Evolutionary conservation across 106 monocot species (phyloP).

Genomic region (Agapanthus africanus): DNA sequence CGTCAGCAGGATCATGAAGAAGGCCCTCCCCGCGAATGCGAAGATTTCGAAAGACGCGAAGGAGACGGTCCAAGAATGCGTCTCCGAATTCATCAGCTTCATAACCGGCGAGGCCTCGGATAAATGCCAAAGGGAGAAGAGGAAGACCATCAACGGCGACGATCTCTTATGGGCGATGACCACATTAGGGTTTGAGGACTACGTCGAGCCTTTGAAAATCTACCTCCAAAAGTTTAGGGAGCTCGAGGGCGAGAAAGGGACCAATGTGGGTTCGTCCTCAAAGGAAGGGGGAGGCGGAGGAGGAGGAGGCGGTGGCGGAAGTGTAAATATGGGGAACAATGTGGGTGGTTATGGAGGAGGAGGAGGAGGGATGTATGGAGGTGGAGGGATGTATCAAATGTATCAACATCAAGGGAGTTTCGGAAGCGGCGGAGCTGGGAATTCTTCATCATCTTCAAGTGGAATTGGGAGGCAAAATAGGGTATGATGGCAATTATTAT

Average conservation of each 20-base stretch:
- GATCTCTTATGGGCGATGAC: slow-evolving; percentile 72
- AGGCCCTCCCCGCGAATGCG: slow-evolving; percentile 56
- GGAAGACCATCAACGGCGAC: slow-evolving; percentile 68
- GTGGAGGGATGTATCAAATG: slow-evolving; percentile 15
- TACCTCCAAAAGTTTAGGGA: slow-evolving; percentile 34
- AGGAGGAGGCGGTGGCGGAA: background rate
- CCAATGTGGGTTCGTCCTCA: background rate
- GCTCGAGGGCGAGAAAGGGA: slow-evolving; percentile 31
- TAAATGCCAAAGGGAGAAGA: slow-evolving; percentile 67
- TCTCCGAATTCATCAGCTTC: slow-evolving; percentile 79
- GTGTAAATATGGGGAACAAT: slow-evolving; percentile 13
- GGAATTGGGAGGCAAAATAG: background rate
- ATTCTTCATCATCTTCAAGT: slow-evolving; percentile 14
- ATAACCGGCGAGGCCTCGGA: slow-evolving; percentile 70
- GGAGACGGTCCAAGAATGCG: slow-evolving; percentile 69
- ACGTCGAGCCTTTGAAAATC: slow-evolving; percentile 28
- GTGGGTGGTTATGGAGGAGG: slow-evolving; percentile 5
- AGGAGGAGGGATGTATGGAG: slow-evolving; percentile 8
- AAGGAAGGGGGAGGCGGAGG: slow-evolving; percentile 2
- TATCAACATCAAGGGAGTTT: slow-evolving; percentile 14
- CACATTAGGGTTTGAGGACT: slow-evolving; percentile 30
- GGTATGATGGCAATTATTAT: no score
- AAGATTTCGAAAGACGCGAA: slow-evolving; percentile 75
- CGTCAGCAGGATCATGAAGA: slow-evolving; percentile 44
- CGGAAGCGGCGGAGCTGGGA: slow-evolving; percentile 5